Percentiles rank a stretch among this genome's conserved stretches.
Evolutionary conservation across 371 early-diverging fungal species (phyloP).

Genomic region (Phascolomyces articulosus): DNA sequence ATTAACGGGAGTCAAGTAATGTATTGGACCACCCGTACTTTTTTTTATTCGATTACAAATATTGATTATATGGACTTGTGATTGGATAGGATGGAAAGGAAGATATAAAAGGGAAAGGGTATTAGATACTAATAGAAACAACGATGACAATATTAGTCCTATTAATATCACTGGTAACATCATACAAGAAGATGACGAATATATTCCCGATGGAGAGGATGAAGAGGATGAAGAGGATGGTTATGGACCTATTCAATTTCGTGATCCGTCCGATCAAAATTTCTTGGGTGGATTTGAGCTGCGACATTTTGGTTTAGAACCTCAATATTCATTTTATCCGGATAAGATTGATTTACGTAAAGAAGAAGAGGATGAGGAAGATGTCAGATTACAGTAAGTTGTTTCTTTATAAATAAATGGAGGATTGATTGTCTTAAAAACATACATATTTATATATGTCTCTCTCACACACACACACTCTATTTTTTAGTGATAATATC

Average conservation of each 20-base stretch:
- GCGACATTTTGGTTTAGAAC: constrained; percentile 24
- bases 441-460: too few species aligned
- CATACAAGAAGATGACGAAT: constrained; percentile 8
- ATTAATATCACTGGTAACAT: constrained; percentile 1
- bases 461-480: too few species aligned
- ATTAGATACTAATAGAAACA: too few species aligned
- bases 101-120: too few species aligned
- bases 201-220: constrained; percentile 3
- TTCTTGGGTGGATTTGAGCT: constrained; percentile 28
- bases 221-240: constrained; percentile 19
- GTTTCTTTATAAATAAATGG: neutral
- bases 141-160: neutral
- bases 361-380: constrained; percentile 21
- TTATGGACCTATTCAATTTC: constrained; percentile 17
- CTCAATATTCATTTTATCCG: neutral
- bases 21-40: neutral
- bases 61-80: neutral
- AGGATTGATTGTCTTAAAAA: neutral
- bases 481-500: constrained; percentile 24
- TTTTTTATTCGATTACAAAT: neutral
- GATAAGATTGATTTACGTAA: constrained; percentile 24
- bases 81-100: neutral
- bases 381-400: constrained; percentile 20
- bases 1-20: constrained; percentile 7
- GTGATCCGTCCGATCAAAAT: constrained; percentile 24